These are phyloP conservation scores for Parathielavia appendiculata DNA, from an alignment of 495 filamentous ascomycete species.

Conservation along the genomic window DNA sequence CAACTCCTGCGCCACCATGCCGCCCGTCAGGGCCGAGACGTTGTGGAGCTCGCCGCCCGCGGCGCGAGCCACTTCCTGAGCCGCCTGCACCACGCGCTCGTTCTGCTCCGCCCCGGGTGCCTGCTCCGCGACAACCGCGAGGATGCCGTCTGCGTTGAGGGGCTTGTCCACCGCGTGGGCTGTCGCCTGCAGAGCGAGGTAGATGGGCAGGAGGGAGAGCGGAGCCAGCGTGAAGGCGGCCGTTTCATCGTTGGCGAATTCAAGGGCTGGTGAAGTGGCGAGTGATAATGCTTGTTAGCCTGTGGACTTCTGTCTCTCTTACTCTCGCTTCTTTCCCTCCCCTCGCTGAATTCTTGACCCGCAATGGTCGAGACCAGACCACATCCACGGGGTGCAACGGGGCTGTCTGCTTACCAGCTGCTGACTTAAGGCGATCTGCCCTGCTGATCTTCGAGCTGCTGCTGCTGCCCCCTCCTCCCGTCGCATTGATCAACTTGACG, in stretches of 20 bases:
- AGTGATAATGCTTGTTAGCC: conserved; percentile 7
- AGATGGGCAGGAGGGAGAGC: conserved; percentile 68
- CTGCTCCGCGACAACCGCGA: conserved; percentile 33
- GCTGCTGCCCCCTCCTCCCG: conserved; percentile 19
- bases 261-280: conserved; percentile 29
- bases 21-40: conserved; percentile 82
- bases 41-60: conserved; percentile 90
- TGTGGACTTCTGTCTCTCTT: conserved; percentile 6
- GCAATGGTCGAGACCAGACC: conserved; percentile 3
- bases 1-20: conserved; percentile 89
- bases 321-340: conserved; percentile 5
- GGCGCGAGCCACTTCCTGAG: conserved; percentile 65
- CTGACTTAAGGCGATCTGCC: conserved; percentile 28
- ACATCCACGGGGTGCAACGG: not conserved
- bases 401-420: conserved; percentile 30
- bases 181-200: conserved; percentile 65
- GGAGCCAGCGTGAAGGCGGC: conserved; percentile 42
- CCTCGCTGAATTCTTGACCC: not conserved
- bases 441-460: conserved; percentile 12
- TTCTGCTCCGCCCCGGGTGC: conserved; percentile 43
- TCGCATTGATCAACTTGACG: conserved; percentile 71
- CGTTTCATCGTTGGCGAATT: conserved; percentile 39
- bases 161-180: conserved; percentile 21
- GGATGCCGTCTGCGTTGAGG: conserved; percentile 34
- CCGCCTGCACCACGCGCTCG: conserved; percentile 48